Evolutionary conservation across 2,329 filamentous ascomycete genomes (phyloP), one percentile per base, ranked within the genome.

Genomic region (Sporothrix globosa): DNA sequence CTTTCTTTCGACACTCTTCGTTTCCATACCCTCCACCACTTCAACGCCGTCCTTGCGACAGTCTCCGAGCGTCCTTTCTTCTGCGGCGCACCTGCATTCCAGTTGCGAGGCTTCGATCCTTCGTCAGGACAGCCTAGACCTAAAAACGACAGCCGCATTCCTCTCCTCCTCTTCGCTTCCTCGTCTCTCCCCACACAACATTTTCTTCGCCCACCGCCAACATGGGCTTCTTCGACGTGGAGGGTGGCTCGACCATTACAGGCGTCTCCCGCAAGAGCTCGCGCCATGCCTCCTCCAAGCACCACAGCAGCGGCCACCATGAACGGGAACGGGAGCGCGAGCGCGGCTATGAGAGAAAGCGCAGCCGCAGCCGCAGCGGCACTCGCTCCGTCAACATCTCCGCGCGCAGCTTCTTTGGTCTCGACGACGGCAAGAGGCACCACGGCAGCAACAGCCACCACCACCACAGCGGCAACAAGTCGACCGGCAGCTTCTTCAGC

Each of bases 401-500:
- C 3, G 69, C 68, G 3, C 70, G 70, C 50, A 72, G 68, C 69
- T 73, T 75, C 24, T 72, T 74, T 24, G 74, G 73, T 30, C 68
- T 73, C 53, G 73, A 73, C 52, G 63, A 68, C 54, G 39, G 27
- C 52, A 69, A 24, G 10, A 56, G 34, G 24, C 65, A 24, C 11
- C 30, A 65, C 65, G 72, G 70, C 73, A 73, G 73, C 48, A 63
- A 72, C 67, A 72, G 72, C 75, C 77, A 82, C 76, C 83, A 81
- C 75, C 76, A 79, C 56, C 82, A 80, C n/a, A 77, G 80, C 34
- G 78, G 80, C 44, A 72, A 65, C 67, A 54, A 77, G 66, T 80
- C 80, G 19, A 73, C 70, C 19, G 70, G 74, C 75, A 83, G 82
- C 68, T 83, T 87, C 76, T 85, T 85, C 72, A 80, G 83, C 56